Evolutionary conservation across 2,329 filamentous ascomycete species (phyloP), one percentile per base, ranked within the genome.

Genomic region (Hymenoscyphus albidus): DNA sequence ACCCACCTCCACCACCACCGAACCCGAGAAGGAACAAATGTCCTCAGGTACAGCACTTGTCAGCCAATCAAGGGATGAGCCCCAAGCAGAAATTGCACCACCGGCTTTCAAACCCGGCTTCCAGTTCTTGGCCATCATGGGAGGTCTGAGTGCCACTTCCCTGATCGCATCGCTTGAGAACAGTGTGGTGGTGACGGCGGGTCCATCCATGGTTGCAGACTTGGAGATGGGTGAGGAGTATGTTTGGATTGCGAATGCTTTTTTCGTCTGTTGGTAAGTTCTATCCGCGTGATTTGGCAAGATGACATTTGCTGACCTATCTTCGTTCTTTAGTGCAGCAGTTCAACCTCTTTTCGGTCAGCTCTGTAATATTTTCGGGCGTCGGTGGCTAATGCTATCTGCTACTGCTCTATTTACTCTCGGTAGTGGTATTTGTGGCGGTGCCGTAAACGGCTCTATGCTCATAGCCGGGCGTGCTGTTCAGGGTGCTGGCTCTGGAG

Each of bases 401-500:
- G 73, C 80, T 2, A 77, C 84, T 1, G 75, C 73, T 12, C 65
- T 83, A 1, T 86, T 86, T 65, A 77, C 76, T 0, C 68, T 86
- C 0, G 85, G 85, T 0, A 84, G 83, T 63, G 81, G 79, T 0
- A 76, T 88, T 2, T 79, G 76, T 54, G 85, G 83, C 0, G 79
- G 78, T 0, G 80, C 85, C 0, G 76, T 70, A 0, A 79, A 68
- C 7, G 76, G 75, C 0, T 70, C 68, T 0, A 80, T 81, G 70
- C 75, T 89, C 1, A 84, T 89, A 14, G 79, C 77, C 3, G 80
- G 77, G 5, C 78, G 85, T 0, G 78, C 78, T 0, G 73, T 58
- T 87, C 1, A 83, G 87, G 63, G 58, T 44, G 54, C 16, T n/a
- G 61, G 54, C 5, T 16, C 13, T 13, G 61, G 61, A 13, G 61